These are phyloP conservation scores for Hanseniaspora occidentalis DNA, from an alignment of 805 yeast species.

Conservation along the genomic window DNA sequence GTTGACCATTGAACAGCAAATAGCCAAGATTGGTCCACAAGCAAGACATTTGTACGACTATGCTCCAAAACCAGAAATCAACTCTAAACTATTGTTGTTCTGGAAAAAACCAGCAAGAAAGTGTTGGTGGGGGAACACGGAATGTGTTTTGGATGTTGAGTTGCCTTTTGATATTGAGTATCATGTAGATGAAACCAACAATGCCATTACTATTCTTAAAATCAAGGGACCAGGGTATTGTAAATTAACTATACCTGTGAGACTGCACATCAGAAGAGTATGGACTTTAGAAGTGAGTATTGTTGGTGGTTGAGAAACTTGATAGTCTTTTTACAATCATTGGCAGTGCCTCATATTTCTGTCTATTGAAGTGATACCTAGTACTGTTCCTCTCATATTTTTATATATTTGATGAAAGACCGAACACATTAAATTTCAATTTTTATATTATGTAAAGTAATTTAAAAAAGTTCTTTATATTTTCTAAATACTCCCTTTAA, in stretches of 20 bases:
- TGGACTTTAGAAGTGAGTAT: slow-evolving; percentile 95
- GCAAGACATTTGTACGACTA: slow-evolving; percentile 16
- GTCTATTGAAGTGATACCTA: too few relatives aligned
- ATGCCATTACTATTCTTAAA: slow-evolving; percentile 3
- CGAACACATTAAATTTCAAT: too few relatives aligned
- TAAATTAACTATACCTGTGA: slow-evolving; percentile 32
- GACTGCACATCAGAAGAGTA: slow-evolving; percentile 80
- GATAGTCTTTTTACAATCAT: background rate
- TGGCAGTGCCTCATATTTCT: too few relatives aligned
- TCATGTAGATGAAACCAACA: slow-evolving; percentile 13
- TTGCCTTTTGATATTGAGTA: slow-evolving; percentile 8
- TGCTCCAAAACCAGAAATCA: slow-evolving; percentile 24
- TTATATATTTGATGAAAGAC: too few relatives aligned
- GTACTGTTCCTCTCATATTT: too few relatives aligned
- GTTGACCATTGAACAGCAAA: slow-evolving; percentile 1
- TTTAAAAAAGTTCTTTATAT: too few relatives aligned
- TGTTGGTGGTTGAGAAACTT: slow-evolving; percentile 49
- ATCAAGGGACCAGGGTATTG: slow-evolving; percentile 5
- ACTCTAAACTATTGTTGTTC: slow-evolving; percentile 65
- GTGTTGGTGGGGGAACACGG: slow-evolving; percentile 90
- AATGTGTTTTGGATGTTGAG: slow-evolving; percentile 28
- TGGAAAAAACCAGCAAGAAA: slow-evolving; percentile 98
- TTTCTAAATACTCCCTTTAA: too few relatives aligned
- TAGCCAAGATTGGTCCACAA: background rate
- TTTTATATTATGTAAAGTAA: too few relatives aligned